Evolutionary conservation across 169 alveolate genomes (phyloP).

Genomic region (Theileria parva): DNA sequence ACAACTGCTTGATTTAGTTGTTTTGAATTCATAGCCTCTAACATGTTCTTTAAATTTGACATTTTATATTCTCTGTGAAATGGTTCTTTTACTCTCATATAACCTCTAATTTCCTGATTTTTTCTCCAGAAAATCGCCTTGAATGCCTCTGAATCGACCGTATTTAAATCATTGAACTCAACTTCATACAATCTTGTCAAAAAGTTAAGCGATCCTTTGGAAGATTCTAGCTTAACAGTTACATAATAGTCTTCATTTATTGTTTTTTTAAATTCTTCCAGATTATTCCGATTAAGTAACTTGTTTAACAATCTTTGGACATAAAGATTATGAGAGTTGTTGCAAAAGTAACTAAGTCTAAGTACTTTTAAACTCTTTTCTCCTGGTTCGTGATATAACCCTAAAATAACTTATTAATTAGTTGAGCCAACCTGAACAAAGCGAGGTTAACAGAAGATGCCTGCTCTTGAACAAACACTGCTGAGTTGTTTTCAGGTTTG

Average conservation of each 20-base stretch:
- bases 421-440: conserved; percentile 3
- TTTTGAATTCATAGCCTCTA: conserved; percentile 20
- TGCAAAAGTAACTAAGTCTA: neutral
- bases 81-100: conserved; percentile 37
- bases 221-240: neutral
- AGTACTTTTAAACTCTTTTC: conserved; percentile 2
- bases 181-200: conserved; percentile 9
- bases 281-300: neutral
- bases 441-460: conserved; percentile 9
- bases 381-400: conserved; percentile 10
- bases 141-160: neutral
- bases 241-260: conserved; percentile 13
- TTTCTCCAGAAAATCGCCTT: neutral
- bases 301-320: neutral
- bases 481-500: conserved; percentile 8
- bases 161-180: conserved; percentile 10
- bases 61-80: conserved; percentile 47
- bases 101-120: neutral
- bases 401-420: neutral
- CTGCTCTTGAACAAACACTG: conserved; percentile 21
- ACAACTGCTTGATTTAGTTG: conserved; percentile 10
- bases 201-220: conserved; percentile 9
- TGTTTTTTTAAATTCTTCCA: neutral
- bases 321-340: neutral
- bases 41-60: conserved; percentile 22